Evolutionary conservation across 2,329 filamentous ascomycete species (phyloP), one percentile per base, ranked within the genome.

Genomic region (Clonostachys rosea): DNA sequence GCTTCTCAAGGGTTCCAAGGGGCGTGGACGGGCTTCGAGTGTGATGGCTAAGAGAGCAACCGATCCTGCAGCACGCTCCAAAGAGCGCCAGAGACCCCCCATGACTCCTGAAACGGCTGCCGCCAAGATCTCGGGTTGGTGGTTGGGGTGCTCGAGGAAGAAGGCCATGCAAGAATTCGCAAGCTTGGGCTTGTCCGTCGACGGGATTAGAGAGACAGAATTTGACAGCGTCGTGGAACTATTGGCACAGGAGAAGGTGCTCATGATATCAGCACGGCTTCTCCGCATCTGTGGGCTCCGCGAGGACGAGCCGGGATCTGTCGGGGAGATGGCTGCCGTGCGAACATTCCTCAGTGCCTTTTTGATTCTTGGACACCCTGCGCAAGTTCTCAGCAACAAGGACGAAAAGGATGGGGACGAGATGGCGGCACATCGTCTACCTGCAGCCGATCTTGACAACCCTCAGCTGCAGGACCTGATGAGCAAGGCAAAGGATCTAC

Each of bases 291-390:
- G 89, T 56, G 84, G 84, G 2, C 68, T 92, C 46, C 75, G 81
- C 44, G 86, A 90, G 55, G 81, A 79, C 36, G 78, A 79, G 4
- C 66, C 75, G 3, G 78, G 80, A 14, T 84, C 81, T 2, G 78
- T 86, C 48, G 76, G 79, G 41, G 81, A 88, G 54, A 86, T 87
- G 73, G 83, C 85, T 35, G 79, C 82, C 14, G 81, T 88, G 39
- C 76, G 87, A 56, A 90, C 85, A 1, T 92, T 92, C 57, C 68
- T 94, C 47, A 90, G 87, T 59, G 86, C 89, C 6, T 92, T 87
- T 60, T 73, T 94, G 46, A 91, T 92, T 50, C 70, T 91, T 24
- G 87, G 86, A 2, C 89, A 92, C 61, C 88, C 89, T 2, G 82
- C 83, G 2, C 83, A 89, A 55, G 87, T 92, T 2, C 77, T 94